Conservation (phyloP, 2,329 filamentous ascomycete genomes). For the Hymenoscyphus repandus region DNA sequence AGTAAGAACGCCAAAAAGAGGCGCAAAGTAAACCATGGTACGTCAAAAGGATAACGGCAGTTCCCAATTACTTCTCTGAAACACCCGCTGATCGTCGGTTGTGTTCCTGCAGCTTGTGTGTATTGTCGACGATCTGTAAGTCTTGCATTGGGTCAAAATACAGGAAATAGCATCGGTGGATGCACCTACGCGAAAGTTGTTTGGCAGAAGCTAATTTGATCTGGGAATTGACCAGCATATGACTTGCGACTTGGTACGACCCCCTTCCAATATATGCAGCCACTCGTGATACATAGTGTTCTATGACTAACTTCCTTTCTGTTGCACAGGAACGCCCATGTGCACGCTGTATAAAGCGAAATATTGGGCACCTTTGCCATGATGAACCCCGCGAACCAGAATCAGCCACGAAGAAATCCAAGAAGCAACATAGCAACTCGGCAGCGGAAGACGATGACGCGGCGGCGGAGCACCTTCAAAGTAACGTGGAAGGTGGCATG, state of each 20-base stretch:
- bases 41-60: conserved; percentile 33
- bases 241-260: conserved; percentile 82
- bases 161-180: conserved; percentile 22
- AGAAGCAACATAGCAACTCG: conserved; percentile 54
- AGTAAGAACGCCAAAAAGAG: conserved; percentile 70
- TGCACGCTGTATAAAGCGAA: conserved; percentile 95
- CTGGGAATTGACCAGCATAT: conserved; percentile 60
- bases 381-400: conserved; percentile 88
- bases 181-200: conserved; percentile 30
- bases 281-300: conserved; percentile 28
- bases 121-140: conserved; percentile 89
- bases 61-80: conserved; percentile 24
- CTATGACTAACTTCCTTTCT: conserved; percentile 26
- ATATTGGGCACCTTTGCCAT: conserved; percentile 97
- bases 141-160: conserved; percentile 35
- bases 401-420: conserved; percentile 64
- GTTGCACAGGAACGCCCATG: conserved; percentile 78
- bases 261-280: conserved; percentile 25
- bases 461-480: conserved; percentile 46
- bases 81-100: conserved; percentile 30
- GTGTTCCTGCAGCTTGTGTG: conserved; percentile 66
- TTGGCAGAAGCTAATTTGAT: conserved; percentile 32
- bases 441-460: conserved; percentile 55
- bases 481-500: conserved; percentile 39
- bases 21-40: conserved; percentile 87